phyloP scores from a whole-genome alignment of 2,329 filamentous ascomycete genomes.

The Neofusicoccum laricinum region DNA sequence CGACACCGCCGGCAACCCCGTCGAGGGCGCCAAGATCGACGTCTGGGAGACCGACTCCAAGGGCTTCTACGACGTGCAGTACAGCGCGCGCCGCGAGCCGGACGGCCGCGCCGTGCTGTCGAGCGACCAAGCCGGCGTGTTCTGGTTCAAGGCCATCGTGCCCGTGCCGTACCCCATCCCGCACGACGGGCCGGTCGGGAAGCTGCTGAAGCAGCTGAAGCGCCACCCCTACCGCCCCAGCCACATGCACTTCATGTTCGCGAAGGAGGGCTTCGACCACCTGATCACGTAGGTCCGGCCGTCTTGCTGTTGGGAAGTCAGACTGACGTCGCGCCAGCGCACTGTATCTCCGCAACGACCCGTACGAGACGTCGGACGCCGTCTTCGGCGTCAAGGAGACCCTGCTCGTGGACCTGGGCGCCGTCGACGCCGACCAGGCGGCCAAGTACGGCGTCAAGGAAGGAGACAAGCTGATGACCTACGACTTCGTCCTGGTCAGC shows the following conservation, averaged over 20 bases:
- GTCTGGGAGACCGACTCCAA: slow-evolving; percentile 82
- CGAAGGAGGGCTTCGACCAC: slow-evolving; percentile 73
- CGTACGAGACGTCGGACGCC: slow-evolving; percentile 78
- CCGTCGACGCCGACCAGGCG: slow-evolving; percentile 53
- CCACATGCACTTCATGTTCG: slow-evolving; percentile 89
- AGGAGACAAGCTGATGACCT: slow-evolving; percentile 61
- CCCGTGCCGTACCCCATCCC: slow-evolving; percentile 86
- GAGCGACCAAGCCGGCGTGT: slow-evolving; percentile 64
- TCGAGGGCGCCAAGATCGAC: slow-evolving; percentile 68
- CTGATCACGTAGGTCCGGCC: slow-evolving; percentile 70
- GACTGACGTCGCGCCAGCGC: slow-evolving; percentile 51
- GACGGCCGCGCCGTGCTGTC: slow-evolving; percentile 71
- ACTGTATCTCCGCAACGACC: slow-evolving; percentile 72
- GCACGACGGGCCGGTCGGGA: slow-evolving; percentile 73
- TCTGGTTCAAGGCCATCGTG: slow-evolving; percentile 83
- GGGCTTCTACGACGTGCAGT: slow-evolving; percentile 82
- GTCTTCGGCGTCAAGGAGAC: slow-evolving; percentile 86
- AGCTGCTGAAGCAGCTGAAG: slow-evolving; percentile 62
- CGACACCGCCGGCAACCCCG: slow-evolving; percentile 61
- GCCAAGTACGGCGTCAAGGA: slow-evolving; percentile 62
- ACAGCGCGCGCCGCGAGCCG: slow-evolving; percentile 57
- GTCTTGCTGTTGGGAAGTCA: background rate
- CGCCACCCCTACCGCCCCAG: slow-evolving; percentile 75
- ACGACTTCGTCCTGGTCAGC: slow-evolving; percentile 76
- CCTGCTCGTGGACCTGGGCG: slow-evolving; percentile 64